These are phyloP conservation scores for Sarocladium brachiariae DNA, from an alignment of 2,329 filamentous ascomycete genomes.

Conservation along the genomic window DNA sequence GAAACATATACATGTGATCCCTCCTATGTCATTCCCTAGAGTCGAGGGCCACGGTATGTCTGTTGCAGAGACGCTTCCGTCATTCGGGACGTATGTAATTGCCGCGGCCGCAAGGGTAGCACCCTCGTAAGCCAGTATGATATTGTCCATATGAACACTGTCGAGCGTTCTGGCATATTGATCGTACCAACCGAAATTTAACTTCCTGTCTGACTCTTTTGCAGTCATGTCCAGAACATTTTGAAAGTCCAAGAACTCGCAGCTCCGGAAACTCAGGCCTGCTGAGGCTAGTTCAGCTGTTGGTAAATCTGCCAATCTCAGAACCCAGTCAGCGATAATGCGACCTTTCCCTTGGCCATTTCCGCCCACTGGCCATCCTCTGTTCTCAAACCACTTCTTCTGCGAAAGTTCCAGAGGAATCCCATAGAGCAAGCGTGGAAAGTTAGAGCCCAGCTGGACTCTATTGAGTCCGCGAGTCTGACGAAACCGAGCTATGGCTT, in stretches of 20 bases:
- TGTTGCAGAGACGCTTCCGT: constrained; percentile 36
- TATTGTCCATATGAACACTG: constrained; percentile 41
- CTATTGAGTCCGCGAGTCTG: constrained; percentile 45
- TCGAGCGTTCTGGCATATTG: constrained; percentile 47
- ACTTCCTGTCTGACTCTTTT: constrained; percentile 37
- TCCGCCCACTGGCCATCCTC: constrained; percentile 45
- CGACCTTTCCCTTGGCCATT: constrained; percentile 39
- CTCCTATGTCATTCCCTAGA: constrained; percentile 46
- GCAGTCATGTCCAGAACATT: constrained; percentile 43
- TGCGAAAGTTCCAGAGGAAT: constrained; percentile 36
- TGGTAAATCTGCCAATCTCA: constrained; percentile 44
- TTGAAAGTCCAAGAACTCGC: constrained; percentile 38
- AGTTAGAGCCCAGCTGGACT: constrained; percentile 51
- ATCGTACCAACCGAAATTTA: constrained; percentile 51
- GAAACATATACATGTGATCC: constrained; percentile 55
- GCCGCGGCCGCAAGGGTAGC: constrained; percentile 44
- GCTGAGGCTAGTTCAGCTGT: constrained; percentile 30
- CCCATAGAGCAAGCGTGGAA: constrained; percentile 51
- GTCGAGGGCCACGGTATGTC: constrained; percentile 50
- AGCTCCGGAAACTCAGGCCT: constrained; percentile 37
- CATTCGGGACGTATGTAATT: constrained; percentile 44
- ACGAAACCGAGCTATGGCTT: constrained; percentile 42
- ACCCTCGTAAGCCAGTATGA: constrained; percentile 46
- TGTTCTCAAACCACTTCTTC: constrained; percentile 46
- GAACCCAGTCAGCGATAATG: constrained; percentile 45